A percentile compares a stretch with the other conserved stretches of the same genome.
phyloP scores from a whole-genome alignment of 805 yeast species.

The Myxozyma sirexii region DNA sequence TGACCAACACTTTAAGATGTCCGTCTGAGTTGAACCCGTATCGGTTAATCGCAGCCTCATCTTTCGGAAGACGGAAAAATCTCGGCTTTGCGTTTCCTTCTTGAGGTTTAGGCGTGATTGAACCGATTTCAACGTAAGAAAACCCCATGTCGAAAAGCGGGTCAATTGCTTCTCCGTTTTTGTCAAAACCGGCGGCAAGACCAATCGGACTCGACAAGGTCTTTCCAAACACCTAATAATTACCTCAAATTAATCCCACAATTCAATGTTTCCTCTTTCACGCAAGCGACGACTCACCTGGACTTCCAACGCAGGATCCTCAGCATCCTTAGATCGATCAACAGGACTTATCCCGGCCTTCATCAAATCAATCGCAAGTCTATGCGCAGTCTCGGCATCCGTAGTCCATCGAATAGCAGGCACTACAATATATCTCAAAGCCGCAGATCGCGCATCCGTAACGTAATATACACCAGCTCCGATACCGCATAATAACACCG shows the following conservation, averaged over 20 bases:
- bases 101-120: conserved; percentile 89
- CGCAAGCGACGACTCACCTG: conserved; percentile 26
- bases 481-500: conserved; percentile 26
- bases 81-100: conserved; percentile 95
- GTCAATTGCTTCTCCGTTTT: conserved; percentile 90
- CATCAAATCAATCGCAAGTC: conserved; percentile 68
- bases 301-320: conserved; percentile 56
- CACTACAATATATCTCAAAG: conserved; percentile 78
- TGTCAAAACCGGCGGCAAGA: conserved; percentile 94
- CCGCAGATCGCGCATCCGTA: conserved; percentile 76
- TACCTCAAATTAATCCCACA: background rate
- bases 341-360: conserved; percentile 70
- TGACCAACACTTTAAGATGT: conserved; percentile 69
- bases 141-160: conserved; percentile 76
- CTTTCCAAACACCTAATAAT: conserved; percentile 61
- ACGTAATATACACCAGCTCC: conserved; percentile 54
- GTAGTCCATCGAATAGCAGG: conserved; percentile 71
- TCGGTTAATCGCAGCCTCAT: conserved; percentile 89
- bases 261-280: background rate
- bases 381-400: conserved; percentile 87
- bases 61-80: conserved; percentile 80
- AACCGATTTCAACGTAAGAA: conserved; percentile 89
- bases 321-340: conserved; percentile 47
- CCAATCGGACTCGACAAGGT: conserved; percentile 78
- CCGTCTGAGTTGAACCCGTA: conserved; percentile 95